Base-by-base conservation (phyloP, 257 asterid genomes). In the Capsicum rhomboideum region DNA sequence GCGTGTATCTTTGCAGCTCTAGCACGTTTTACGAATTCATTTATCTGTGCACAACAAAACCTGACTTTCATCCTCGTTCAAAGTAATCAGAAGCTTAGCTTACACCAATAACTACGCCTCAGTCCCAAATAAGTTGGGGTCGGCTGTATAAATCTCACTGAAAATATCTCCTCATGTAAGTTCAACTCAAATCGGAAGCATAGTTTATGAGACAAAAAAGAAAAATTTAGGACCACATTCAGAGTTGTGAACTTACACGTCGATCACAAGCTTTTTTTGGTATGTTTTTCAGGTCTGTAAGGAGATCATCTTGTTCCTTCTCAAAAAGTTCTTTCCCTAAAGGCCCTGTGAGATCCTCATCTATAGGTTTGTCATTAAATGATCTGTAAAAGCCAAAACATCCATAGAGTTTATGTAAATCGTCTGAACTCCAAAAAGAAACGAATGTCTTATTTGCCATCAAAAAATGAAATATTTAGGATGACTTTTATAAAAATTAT, bases 191-290 rank as follows among this genome's bases (percentile, higher is more conserved):
- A 40, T 20, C 18, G 4, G 53, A 44, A n/a, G 79, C 79, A 72
- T 8, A 72, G n/a, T 72, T 69, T 72, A 72, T 6, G 44, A 64
- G 12, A 6, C 6, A 11, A 61, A 55, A 55, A 55, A 55, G 0
- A 56, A 7, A 7, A 7, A 37, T n/a, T 20, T 40, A 69, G 79
- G 55, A 63, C 17, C 55, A 21, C 21, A 72, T 21, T 52, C 52
- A 21, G 4, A 85, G 66, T 63, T 66, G 78, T 82, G 8, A 75
- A 89, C 98, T 87, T 86, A 94, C 98, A 52, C 98, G 94, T 75
- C 97, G 99, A 88, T 93, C 98, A 86, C 98, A 93, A 74, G 98
- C 97, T 89, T 93, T 95, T 90, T 95, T 94, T 0, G 98, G 99
- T 86, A 96, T 92, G 90, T 93, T 91, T 88, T 90, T 96, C 81